Conservation (phyloP, 176 grass and related monocot genomes). For the Paspalum notatum region DNA sequence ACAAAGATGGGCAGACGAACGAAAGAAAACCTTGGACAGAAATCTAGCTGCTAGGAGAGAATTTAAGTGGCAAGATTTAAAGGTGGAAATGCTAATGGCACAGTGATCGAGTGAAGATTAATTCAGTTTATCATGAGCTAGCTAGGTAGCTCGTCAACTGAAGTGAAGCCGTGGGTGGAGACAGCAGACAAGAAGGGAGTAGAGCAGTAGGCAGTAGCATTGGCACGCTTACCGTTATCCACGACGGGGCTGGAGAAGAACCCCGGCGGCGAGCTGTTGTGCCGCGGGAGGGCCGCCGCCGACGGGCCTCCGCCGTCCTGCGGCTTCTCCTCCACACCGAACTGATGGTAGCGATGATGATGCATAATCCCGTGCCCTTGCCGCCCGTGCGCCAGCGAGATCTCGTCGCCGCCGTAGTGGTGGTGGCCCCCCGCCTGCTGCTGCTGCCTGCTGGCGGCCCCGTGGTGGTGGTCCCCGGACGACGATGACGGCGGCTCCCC, state of each 20-base stretch:
- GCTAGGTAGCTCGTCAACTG: background rate
- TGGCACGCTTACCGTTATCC: slow-evolving; percentile 48
- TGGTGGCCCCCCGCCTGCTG: background rate
- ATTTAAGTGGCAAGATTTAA: background rate
- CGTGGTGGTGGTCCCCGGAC: slow-evolving; percentile 21
- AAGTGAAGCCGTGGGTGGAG: background rate
- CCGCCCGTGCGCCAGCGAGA: slow-evolving; percentile 32
- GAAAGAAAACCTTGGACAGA: background rate
- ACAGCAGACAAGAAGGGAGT: background rate
- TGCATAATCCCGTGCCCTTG: background rate
- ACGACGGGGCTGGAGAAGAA: slow-evolving; percentile 69
- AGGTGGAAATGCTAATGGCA: background rate
- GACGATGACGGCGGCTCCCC: slow-evolving; percentile 3
- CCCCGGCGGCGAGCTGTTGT: slow-evolving; percentile 69
- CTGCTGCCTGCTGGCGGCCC: background rate
- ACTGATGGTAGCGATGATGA: slow-evolving; percentile 38
- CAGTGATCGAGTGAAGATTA: background rate
- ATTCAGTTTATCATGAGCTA: background rate
- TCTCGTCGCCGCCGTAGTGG: slow-evolving; percentile 8
- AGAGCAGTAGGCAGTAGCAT: background rate
- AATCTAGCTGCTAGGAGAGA: background rate
- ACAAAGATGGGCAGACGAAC: too few species aligned
- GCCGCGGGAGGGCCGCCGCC: slow-evolving; percentile 39
- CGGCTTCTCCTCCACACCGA: slow-evolving; percentile 28
- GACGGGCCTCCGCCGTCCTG: slow-evolving; percentile 1